Percentiles rank a stretch among this genome's conserved stretches.
These are phyloP conservation scores for Mycothermus thermophilus DNA, from an alignment of 495 filamentous ascomycete species.

Conservation along the genomic window DNA sequence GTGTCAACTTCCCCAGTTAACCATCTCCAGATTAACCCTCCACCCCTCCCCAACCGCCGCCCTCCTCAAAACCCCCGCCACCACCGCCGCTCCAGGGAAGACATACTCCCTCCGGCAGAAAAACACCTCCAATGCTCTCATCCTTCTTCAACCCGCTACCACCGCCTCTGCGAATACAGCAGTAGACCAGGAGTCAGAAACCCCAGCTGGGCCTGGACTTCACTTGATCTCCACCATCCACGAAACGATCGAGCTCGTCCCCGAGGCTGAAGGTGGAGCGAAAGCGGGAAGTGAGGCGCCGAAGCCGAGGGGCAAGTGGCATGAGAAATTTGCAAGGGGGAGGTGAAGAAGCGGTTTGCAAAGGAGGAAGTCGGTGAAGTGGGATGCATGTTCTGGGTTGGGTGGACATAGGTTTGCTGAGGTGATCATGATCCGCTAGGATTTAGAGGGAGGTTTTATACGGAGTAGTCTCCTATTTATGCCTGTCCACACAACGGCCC, in stretches of 20 bases:
- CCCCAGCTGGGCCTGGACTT: conserved; percentile 22
- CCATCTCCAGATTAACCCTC: conserved; percentile 54
- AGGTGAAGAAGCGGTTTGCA: conserved; percentile 11
- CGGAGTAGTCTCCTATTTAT: too few relatives aligned
- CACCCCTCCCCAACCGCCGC: conserved; percentile 51
- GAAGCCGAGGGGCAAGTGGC: conserved; percentile 63
- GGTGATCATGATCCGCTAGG: too few relatives aligned
- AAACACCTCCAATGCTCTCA: conserved; percentile 78
- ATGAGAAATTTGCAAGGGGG: conserved; percentile 60
- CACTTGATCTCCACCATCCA: conserved; percentile 54
- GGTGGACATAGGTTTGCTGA: too few relatives aligned
- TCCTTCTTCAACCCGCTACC: conserved; percentile 43
- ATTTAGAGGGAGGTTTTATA: too few relatives aligned
- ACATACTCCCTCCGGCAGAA: conserved; percentile 79
- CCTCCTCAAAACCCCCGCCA: conserved; percentile 60
- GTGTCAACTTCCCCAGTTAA: too few relatives aligned
- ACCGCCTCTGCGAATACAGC: too few relatives aligned
- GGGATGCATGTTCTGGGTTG: too few relatives aligned
- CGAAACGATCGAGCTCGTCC: conserved; percentile 56
- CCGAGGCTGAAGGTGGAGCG: conserved; percentile 20
- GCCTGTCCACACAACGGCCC: too few relatives aligned
- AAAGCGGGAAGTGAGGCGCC: conserved; percentile 21
- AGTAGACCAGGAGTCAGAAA: too few relatives aligned
- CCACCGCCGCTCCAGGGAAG: too few relatives aligned
- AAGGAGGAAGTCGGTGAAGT: neutral